A percentile compares a stretch with the other conserved stretches of the same genome.
Conservation (phyloP, 2,329 filamentous ascomycete species). For the Aspergillus unguis region DNA sequence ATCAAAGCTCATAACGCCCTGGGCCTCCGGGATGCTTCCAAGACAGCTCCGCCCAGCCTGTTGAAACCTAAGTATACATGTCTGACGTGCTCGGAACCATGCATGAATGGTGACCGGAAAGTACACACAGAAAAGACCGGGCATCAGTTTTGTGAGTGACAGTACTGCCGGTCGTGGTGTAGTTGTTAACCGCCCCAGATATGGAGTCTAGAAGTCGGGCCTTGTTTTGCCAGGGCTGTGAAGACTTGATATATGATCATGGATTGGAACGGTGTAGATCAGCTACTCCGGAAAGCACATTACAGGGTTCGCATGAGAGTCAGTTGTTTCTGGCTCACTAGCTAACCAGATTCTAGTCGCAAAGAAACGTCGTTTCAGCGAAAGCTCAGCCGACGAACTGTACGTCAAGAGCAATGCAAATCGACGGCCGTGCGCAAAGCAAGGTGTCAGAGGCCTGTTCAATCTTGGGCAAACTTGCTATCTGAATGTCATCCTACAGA, state of each 20-base stretch:
- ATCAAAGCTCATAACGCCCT: constrained; percentile 31
- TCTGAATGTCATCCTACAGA: constrained; percentile 93
- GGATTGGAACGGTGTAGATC: constrained; percentile 37
- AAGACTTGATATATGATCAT: constrained; percentile 43
- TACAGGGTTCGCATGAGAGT: constrained; percentile 18
- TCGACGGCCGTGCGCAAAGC: constrained; percentile 76
- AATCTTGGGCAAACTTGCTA: constrained; percentile 99
- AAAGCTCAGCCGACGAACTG: constrained; percentile 62
- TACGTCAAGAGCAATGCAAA: constrained; percentile 77
- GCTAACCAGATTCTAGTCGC: constrained; percentile 15
- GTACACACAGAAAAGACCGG: constrained; percentile 37
- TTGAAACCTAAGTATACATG: constrained; percentile 42
- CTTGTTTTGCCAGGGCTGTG: constrained; percentile 40
- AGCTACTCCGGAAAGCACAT: constrained; percentile 19
- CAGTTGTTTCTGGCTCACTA: neutral
- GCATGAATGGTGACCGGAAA: constrained; percentile 30
- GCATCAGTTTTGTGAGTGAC: constrained; percentile 40
- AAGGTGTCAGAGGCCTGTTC: constrained; percentile 85
- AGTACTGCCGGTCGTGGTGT: neutral
- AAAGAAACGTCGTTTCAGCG: constrained; percentile 36
- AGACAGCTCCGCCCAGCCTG: constrained; percentile 20
- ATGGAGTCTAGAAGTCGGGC: constrained; percentile 41
- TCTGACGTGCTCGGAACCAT: constrained; percentile 35
- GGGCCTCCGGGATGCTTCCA: constrained; percentile 26
- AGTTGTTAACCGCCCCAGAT: constrained; percentile 26